phyloP scores from a whole-genome alignment of 768 basidiomycete genomes.

The Psilocybe tampanensis region DNA sequence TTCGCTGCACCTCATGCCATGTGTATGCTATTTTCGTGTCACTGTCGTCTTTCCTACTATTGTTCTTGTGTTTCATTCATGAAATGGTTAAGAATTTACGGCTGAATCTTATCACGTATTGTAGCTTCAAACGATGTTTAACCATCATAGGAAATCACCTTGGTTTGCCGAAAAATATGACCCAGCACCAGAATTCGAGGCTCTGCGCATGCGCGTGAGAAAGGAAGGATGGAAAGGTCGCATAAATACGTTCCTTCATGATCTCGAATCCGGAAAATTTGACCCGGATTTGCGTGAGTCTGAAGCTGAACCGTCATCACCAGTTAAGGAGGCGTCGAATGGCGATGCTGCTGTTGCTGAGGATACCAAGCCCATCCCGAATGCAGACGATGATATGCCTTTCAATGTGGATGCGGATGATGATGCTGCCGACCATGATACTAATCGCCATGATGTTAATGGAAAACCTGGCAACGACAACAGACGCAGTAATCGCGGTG shows the following conservation, averaged over 20 bases:
- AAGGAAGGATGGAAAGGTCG: conserved; percentile 85
- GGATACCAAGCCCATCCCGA: conserved; percentile 50
- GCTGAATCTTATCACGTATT: conserved; percentile 43
- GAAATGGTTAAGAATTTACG: conserved; percentile 18
- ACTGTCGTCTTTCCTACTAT: conserved; percentile 19
- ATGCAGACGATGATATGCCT: conserved; percentile 73
- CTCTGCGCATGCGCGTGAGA: conserved; percentile 76
- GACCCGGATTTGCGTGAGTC: conserved; percentile 75
- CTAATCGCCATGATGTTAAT: conserved; percentile 56
- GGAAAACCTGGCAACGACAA: conserved; percentile 51
- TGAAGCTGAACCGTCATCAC: conserved; percentile 52
- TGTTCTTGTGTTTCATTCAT: conserved; percentile 21
- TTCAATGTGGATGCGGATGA: conserved; percentile 75
- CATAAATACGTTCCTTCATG: conserved; percentile 70
- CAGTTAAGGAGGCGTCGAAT: conserved; percentile 56
- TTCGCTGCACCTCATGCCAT: conserved; percentile 26
- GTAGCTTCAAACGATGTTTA: conserved; percentile 95
- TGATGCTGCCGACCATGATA: conserved; percentile 63
- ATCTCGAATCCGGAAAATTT: conserved; percentile 83
- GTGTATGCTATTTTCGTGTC: conserved; percentile 21
- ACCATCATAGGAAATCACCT: conserved; percentile 91
- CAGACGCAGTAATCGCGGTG: conserved; percentile 58
- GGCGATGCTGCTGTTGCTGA: conserved; percentile 46
- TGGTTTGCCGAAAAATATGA: conserved; percentile 99
- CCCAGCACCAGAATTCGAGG: conserved; percentile 66